Conservation (phyloP, 2,329 filamentous ascomycete species). For the Neobulgaria alba region DNA sequence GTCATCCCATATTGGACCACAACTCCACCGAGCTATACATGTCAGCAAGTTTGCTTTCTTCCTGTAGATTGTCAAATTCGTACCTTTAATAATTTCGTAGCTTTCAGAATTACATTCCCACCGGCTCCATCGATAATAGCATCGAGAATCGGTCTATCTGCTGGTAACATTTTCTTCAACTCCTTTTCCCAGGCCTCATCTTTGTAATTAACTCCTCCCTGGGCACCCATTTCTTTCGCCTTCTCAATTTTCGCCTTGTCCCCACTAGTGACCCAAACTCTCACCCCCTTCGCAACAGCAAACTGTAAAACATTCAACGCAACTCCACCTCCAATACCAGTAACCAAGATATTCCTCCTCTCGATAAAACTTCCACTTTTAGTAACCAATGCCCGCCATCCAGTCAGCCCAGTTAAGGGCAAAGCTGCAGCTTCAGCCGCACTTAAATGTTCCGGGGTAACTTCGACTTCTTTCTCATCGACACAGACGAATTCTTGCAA, state of each 20-base stretch:
- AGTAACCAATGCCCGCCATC: conserved; percentile 74
- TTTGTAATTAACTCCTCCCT: conserved; percentile 76
- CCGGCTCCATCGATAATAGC: conserved; percentile 87
- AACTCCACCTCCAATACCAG: conserved; percentile 88
- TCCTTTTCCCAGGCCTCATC: conserved; percentile 74
- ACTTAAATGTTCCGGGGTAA: conserved; percentile 62
- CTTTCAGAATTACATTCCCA: conserved; percentile 68
- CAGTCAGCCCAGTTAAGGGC: conserved; percentile 78
- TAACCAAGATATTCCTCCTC: conserved; percentile 73
- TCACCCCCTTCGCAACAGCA: conserved; percentile 56
- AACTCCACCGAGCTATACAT: conserved; percentile 59
- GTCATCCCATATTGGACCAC: conserved; percentile 92
- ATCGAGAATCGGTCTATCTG: conserved; percentile 62
- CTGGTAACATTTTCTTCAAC: conserved; percentile 52
- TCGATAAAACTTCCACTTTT: conserved; percentile 58
- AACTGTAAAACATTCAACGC: conserved; percentile 77
- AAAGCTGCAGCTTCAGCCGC: conserved; percentile 73
- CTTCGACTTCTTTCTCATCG: conserved; percentile 64
- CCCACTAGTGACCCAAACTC: conserved; percentile 38
- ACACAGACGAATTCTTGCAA: conserved; percentile 66
- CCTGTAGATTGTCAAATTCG: background rate
- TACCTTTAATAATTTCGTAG: conserved; percentile 59
- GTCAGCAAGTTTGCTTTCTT: conserved; percentile 2
- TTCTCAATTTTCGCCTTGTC: conserved; percentile 60
- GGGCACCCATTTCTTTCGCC: conserved; percentile 64